phyloP scores from a whole-genome alignment of 2,329 filamentous ascomycete genomes.

The Torrubiella hemipterigena region DNA sequence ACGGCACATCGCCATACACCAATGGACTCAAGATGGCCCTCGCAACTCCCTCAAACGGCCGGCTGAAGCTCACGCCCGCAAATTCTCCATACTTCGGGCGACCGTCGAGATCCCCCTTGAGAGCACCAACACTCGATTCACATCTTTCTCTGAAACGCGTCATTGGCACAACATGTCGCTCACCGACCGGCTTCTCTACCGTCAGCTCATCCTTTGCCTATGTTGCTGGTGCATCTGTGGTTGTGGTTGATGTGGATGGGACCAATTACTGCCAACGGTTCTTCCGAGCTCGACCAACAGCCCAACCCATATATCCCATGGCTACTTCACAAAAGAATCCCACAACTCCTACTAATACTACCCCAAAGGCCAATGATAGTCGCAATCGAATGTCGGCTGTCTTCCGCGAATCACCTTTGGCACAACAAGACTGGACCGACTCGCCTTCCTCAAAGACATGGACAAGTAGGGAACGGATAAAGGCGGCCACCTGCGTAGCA shows the following conservation, averaged over 20 bases:
- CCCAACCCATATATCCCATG: slow-evolving; percentile 52
- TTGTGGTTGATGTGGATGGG: slow-evolving; percentile 69
- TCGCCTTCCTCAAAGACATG: slow-evolving; percentile 57
- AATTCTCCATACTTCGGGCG: slow-evolving; percentile 59
- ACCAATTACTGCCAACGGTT: slow-evolving; percentile 67
- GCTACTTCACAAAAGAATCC: slow-evolving; percentile 37
- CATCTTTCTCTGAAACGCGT: slow-evolving; percentile 69
- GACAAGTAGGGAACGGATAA: slow-evolving; percentile 85
- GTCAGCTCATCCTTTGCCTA: slow-evolving; percentile 74
- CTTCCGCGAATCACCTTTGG: slow-evolving; percentile 35
- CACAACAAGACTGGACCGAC: slow-evolving; percentile 45
- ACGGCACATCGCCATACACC: slow-evolving; percentile 19
- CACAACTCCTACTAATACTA: slow-evolving; percentile 36
- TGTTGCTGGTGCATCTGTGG: slow-evolving; percentile 86
- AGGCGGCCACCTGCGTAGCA: slow-evolving; percentile 82
- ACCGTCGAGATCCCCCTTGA: slow-evolving; percentile 50
- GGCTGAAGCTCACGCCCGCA: slow-evolving; percentile 61
- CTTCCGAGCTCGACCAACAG: slow-evolving; percentile 74
- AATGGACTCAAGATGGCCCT: slow-evolving; percentile 45
- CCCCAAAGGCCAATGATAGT: slow-evolving; percentile 52
- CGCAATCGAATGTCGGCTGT: slow-evolving; percentile 40
- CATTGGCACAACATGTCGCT: slow-evolving; percentile 79
- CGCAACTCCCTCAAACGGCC: slow-evolving; percentile 43
- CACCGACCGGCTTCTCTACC: slow-evolving; percentile 76
- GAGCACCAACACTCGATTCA: slow-evolving; percentile 35